Evolutionary conservation across 257 asterid genomes (phyloP).

Genomic region (Solanum chmielewskii): DNA sequence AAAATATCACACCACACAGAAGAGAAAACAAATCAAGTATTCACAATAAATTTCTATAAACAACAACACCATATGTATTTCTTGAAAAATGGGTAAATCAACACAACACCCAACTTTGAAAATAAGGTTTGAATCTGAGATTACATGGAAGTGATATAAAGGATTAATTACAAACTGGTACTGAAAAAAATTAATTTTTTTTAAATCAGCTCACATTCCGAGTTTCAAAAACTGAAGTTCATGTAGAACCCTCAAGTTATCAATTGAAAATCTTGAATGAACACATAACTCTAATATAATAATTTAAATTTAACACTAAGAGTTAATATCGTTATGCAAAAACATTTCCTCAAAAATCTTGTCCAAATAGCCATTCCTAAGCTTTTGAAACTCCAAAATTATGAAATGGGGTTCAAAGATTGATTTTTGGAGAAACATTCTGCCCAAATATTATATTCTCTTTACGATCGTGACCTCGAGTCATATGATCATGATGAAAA

Average conservation of each 20-base stretch:
- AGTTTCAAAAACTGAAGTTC: no score
- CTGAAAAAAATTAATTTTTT: not conserved
- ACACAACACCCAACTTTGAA: no score
- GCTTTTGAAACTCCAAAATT: not conserved
- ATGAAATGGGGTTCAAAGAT: not conserved
- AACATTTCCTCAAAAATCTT: not conserved
- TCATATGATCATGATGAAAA: no score
- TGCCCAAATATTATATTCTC: no score
- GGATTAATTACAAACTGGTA: not conserved
- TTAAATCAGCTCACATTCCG: not conserved
- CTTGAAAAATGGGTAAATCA: not conserved
- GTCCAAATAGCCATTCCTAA: not conserved
- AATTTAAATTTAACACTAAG: no score
- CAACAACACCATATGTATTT: not conserved
- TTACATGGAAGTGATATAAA: no score
- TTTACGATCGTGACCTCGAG: not conserved
- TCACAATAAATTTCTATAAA: no score
- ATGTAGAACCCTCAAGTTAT: no score
- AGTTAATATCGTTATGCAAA: not conserved
- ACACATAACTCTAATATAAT: no score
- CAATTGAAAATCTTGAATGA: not conserved
- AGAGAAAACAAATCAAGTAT: not conserved
- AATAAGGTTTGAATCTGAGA: not conserved
- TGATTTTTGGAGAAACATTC: no score
- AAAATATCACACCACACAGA: not conserved